Evolutionary conservation across 1,284 basidiomycete species (phyloP), one percentile per base, ranked within the genome.

Genomic region (Fomitiporia mediterranea): DNA sequence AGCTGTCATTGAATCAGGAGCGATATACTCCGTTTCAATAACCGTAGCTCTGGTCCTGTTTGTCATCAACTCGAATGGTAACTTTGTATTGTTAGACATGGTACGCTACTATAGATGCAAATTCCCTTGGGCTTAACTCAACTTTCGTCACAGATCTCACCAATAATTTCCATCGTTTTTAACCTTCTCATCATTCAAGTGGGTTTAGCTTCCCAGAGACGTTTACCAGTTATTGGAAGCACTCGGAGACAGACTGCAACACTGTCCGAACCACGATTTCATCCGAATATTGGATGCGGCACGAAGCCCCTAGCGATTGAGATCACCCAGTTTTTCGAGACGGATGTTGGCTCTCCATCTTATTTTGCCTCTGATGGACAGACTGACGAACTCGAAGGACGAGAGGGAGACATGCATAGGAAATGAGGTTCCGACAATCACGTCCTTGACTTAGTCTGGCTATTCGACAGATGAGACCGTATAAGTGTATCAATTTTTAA

Each of bases 1-100:
- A 28, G 66, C 73, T 21, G 67, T 75, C 32, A 62, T 76, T 37
- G 74, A 74, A 58, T 73, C 72, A n/a, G 73, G 74, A n/a, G 67
- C 69, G 5, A 68, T 74, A 25, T 74, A 74, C 60, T 73, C 69
- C 2, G 65, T 73, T 8, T 60, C 70, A 21, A 19, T 39, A 13
- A 39, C 37, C 37, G 60, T 63, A 8, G 61, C 74, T 17, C 65
- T 74, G 8, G 64, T 72, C 17, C 59, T 71, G 15, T 74, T 71
- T 60, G 62, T 68, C 51, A 58, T 61, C 8, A 62, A 66, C 30
- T 70, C 67, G 6, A 72, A 67, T 64, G 68, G 69, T 46, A 70
- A 72, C 51, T 74, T 72, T 53, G 64, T 74, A 15, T 51, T 72
- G 17, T 59, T 74, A 4, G 72, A 74, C 58, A 66, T 70, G 11